Percentiles rank a stretch among this genome's conserved stretches.
phyloP scores from a whole-genome alignment of 257 asterid species.

The Rhazya stricta region DNA sequence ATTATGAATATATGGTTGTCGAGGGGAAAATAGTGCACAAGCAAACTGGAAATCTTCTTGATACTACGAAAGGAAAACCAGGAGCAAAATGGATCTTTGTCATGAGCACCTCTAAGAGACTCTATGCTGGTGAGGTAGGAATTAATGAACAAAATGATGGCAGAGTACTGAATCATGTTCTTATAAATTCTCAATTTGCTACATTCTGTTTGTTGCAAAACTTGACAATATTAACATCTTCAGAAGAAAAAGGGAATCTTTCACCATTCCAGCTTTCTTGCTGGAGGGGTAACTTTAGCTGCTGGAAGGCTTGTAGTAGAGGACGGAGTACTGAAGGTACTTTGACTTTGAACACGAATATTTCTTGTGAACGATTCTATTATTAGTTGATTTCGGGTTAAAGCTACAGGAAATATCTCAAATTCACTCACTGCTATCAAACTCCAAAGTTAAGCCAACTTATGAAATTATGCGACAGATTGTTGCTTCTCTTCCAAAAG shows the following conservation, averaged over 20 bases:
- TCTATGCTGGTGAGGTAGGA: slow-evolving; percentile 74
- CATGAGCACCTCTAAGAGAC: slow-evolving; percentile 82
- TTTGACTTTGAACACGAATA: not conserved
- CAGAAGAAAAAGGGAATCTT: slow-evolving; percentile 89
- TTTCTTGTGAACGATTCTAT: not conserved
- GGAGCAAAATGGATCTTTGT: slow-evolving; percentile 89
- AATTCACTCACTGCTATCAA: not conserved
- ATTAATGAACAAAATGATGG: slow-evolving; percentile 6
- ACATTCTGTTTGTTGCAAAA: slow-evolving; percentile 3
- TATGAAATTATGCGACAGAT: not conserved
- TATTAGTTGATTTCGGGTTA: not conserved
- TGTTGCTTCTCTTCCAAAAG: not conserved
- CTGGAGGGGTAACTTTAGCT: slow-evolving; percentile 93
- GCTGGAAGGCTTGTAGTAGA: slow-evolving; percentile 82
- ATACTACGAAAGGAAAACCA: slow-evolving; percentile 42
- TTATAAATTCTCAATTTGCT: slow-evolving; percentile 8
- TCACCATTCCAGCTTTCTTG: slow-evolving; percentile 97
- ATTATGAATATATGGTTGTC: slow-evolving; percentile 53
- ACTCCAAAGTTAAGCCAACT: not conserved
- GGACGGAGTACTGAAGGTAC: slow-evolving; percentile 74
- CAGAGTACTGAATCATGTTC: slow-evolving; percentile 13
- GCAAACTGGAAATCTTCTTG: slow-evolving; percentile 50
- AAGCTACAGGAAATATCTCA: not conserved
- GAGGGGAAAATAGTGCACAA: slow-evolving; percentile 59
- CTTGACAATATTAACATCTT: slow-evolving; percentile 15